phyloP scores from a whole-genome alignment of 2,329 filamentous ascomycete species.

The Plectosphaerella sp. region DNA sequence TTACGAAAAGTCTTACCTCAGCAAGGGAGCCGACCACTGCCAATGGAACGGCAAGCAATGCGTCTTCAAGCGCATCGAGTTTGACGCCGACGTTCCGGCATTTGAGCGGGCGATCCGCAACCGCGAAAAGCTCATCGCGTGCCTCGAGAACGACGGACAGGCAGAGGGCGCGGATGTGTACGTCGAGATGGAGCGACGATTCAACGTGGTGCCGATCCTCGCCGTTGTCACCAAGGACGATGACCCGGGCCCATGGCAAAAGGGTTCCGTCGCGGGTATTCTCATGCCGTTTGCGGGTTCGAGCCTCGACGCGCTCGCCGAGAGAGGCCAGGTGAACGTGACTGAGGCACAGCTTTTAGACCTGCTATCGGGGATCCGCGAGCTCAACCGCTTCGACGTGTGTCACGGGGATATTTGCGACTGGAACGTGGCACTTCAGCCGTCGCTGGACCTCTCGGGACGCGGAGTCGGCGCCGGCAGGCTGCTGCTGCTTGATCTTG shows the following conservation, averaged over 20 bases:
- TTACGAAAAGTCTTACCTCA: slow-evolving; percentile 8
- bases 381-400: slow-evolving; percentile 1
- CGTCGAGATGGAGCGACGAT: slow-evolving; percentile 8
- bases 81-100: slow-evolving; percentile 9
- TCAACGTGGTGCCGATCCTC: slow-evolving; percentile 11
- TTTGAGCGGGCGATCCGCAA: slow-evolving; percentile 10
- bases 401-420: slow-evolving; percentile 5
- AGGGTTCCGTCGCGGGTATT: slow-evolving; percentile 6
- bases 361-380: slow-evolving; percentile 1
- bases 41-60: slow-evolving; percentile 8
- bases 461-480: not conserved
- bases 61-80: slow-evolving; percentile 17
- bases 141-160: not conserved
- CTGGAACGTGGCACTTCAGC: slow-evolving; percentile 4
- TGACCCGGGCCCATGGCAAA: slow-evolving; percentile 4
- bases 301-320: slow-evolving; percentile 3
- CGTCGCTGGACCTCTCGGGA: not conserved
- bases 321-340: not conserved
- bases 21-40: slow-evolving; percentile 8
- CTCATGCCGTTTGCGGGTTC: slow-evolving; percentile 1
- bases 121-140: slow-evolving; percentile 8
- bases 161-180: slow-evolving; percentile 3
- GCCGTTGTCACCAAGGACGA: slow-evolving; percentile 8
- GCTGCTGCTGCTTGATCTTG: slow-evolving; percentile 3
- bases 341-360: slow-evolving; percentile 2